Conservation (phyloP, 2,329 filamentous ascomycete species). For the Sporothrix mexicana region DNA sequence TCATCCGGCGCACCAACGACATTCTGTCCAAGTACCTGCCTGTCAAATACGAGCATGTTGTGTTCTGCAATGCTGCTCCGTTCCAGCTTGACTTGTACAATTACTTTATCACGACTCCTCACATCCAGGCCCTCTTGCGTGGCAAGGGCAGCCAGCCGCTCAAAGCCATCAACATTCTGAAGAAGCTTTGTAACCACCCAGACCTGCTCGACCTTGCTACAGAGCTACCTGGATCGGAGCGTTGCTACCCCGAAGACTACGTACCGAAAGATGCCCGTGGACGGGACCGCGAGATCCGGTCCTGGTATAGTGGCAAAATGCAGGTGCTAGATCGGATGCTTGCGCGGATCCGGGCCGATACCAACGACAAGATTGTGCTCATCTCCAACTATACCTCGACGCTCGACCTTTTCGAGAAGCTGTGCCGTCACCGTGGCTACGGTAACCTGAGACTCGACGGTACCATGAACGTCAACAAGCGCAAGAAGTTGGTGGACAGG, state of each 20-base stretch:
- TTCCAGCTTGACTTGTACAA: slow-evolving; percentile 96
- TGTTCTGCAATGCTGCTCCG: slow-evolving; percentile 92
- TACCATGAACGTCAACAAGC: slow-evolving; percentile 97
- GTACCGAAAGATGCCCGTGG: slow-evolving; percentile 86
- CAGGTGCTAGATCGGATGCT: slow-evolving; percentile 98
- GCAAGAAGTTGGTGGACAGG: slow-evolving; percentile 94
- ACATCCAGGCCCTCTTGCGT: slow-evolving; percentile 87
- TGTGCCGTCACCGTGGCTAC: slow-evolving; percentile 85
- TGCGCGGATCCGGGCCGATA: slow-evolving; percentile 90
- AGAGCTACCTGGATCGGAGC: slow-evolving; percentile 86
- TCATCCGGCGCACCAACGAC: slow-evolving; percentile 96
- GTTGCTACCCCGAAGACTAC: slow-evolving; percentile 82
- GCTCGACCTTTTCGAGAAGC: slow-evolving; percentile 87
- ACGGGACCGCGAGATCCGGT: slow-evolving; percentile 87
- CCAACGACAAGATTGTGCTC: slow-evolving; percentile 98
- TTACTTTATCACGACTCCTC: slow-evolving; percentile 93
- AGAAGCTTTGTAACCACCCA: slow-evolving; percentile 98
- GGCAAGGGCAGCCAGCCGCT: slow-evolving; percentile 95
- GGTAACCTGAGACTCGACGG: slow-evolving; percentile 90
- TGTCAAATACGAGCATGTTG: slow-evolving; percentile 98
- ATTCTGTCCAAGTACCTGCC: slow-evolving; percentile 97
- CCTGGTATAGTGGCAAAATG: slow-evolving; percentile 99
- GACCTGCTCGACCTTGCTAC: slow-evolving; percentile 83
- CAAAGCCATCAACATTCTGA: slow-evolving; percentile 94
- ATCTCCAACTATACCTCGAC: slow-evolving; percentile 99